Percentiles rank a stretch among this genome's conserved stretches.
These are phyloP conservation scores for Stemphylium lycopersici DNA, from an alignment of 2,329 filamentous ascomycete species.

Conservation along the genomic window DNA sequence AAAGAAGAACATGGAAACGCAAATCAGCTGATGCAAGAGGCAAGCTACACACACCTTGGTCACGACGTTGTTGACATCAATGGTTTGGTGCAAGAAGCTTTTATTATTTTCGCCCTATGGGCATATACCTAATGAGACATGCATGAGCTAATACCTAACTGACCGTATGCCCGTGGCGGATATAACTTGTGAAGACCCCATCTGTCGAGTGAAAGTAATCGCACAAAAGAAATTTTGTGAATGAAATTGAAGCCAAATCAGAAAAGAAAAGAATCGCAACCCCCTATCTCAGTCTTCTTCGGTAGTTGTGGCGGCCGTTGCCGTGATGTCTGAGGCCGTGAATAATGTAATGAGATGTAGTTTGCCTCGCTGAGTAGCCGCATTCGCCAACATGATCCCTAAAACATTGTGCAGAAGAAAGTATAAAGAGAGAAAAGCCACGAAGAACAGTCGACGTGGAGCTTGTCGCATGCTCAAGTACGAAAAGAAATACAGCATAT, in stretches of 20 bases:
- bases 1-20: not conserved
- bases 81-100: slow-evolving; percentile 15
- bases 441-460: not conserved
- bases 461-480: slow-evolving; percentile 1
- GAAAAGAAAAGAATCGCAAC: slow-evolving; percentile 7
- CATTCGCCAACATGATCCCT: not conserved
- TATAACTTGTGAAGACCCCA: slow-evolving; percentile 1
- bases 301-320: not conserved
- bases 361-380: not conserved
- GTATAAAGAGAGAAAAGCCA: not conserved
- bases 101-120: slow-evolving; percentile 19
- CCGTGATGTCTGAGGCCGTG: slow-evolving; percentile 1
- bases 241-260: slow-evolving; percentile 1
- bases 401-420: not conserved
- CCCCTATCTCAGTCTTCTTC: not conserved
- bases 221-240: slow-evolving; percentile 6
- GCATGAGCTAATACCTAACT: slow-evolving; percentile 6
- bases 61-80: not conserved
- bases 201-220: not conserved
- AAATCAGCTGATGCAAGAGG: not conserved
- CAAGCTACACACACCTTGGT: not conserved
- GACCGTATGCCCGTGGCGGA: slow-evolving; percentile 1
- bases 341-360: not conserved
- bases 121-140: slow-evolving; percentile 14
- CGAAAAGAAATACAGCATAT: slow-evolving; percentile 3